Evolutionary conservation across 352 stramenopile genomes (phyloP).

Genomic region (Phytophthora syringae): DNA sequence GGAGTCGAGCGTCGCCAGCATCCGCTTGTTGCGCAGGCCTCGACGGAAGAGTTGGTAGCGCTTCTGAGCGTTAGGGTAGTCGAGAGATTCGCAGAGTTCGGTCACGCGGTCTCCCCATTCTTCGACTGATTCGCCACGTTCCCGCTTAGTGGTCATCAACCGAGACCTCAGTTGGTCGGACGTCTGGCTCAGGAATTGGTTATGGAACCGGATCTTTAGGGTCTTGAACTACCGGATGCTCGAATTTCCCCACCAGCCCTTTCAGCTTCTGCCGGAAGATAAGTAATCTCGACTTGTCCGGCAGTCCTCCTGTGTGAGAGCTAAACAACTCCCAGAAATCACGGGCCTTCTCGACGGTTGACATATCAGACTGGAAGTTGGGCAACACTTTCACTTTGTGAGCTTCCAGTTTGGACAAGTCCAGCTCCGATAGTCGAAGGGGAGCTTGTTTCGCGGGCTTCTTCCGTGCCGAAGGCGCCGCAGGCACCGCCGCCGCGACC

Average conservation of each 20-base stretch:
- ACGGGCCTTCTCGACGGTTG: constrained; percentile 1
- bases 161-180: not conserved
- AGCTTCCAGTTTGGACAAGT: not conserved
- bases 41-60: constrained; percentile 2
- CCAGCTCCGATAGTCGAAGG: not conserved
- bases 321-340: not conserved
- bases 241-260: constrained; percentile 6
- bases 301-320: not conserved
- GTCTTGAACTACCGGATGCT: not conserved
- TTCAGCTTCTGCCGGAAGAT: constrained; percentile 1
- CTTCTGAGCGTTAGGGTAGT: constrained; percentile 1
- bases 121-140: not conserved
- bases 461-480: too few relatives aligned
- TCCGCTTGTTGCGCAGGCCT: not conserved
- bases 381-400: not conserved
- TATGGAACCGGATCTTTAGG: not conserved
- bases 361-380: not conserved
- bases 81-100: constrained; percentile 5
- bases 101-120: constrained; percentile 8
- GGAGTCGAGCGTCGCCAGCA: constrained; percentile 1
- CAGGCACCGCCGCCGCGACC: too few relatives aligned
- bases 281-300: not conserved
- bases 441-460: too few relatives aligned
- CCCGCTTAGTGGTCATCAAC: not conserved
- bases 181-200: constrained; percentile 1